Conservation (phyloP, 2,329 filamentous ascomycete genomes). For the Cercospora sp. region DNA sequence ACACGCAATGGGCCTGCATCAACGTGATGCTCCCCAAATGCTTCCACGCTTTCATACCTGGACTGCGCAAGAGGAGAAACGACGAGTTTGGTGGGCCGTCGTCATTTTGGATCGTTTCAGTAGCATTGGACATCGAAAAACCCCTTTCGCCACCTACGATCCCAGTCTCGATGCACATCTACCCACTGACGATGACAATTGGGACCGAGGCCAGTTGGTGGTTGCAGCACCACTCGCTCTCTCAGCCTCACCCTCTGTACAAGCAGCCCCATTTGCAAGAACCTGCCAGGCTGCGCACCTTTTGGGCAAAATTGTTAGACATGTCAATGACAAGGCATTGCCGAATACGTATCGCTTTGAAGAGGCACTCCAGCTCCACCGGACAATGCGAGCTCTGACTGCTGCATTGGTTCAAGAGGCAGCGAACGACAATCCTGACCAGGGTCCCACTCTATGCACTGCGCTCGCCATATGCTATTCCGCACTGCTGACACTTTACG, state of each 20-base stretch:
- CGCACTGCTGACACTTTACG: slow-evolving; percentile 37
- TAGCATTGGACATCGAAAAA: neutral
- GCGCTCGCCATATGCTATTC: slow-evolving; percentile 40
- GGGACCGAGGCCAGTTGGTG: neutral
- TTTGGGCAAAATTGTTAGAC: neutral
- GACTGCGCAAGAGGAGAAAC: neutral
- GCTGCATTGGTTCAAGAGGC: neutral
- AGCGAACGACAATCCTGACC: neutral
- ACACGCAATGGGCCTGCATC: neutral
- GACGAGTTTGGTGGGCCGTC: neutral
- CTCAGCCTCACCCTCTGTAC: neutral
- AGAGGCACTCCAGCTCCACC: neutral
- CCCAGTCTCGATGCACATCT: neutral
- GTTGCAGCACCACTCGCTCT: neutral
- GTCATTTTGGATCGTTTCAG: neutral
- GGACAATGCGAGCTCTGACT: neutral
- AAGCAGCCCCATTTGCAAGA: neutral
- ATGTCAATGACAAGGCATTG: neutral
- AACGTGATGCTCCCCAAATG: neutral
- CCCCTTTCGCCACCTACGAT: neutral
- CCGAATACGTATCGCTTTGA: neutral
- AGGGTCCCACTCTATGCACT: slow-evolving; percentile 38
- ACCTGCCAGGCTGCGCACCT: neutral
- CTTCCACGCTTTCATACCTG: neutral
- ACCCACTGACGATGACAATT: neutral